phyloP scores from a whole-genome alignment of 345 rosid species.

The Citrus unshiu region DNA sequence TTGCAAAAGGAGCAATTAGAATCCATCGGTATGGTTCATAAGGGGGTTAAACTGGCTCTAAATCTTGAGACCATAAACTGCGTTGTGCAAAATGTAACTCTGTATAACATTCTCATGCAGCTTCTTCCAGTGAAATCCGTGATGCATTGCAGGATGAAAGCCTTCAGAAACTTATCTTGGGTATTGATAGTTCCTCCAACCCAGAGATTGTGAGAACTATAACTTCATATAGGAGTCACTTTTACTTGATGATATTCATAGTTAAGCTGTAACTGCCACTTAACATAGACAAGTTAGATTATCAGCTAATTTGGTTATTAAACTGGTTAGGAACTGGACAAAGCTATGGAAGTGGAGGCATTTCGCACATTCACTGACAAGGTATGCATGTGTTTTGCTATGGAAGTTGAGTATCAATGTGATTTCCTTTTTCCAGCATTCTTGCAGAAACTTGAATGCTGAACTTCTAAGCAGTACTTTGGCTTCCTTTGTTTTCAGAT shows the following conservation, averaged over 20 bases:
- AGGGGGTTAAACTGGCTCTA: neutral
- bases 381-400: slow-evolving; percentile 27
- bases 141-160: slow-evolving; percentile 38
- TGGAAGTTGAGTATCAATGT: neutral
- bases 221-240: neutral
- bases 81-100: neutral
- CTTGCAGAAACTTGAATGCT: neutral
- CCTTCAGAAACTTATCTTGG: slow-evolving; percentile 37
- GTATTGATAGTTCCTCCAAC: slow-evolving; percentile 40
- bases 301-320: slow-evolving; percentile 9
- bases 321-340: slow-evolving; percentile 45
- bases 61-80: neutral
- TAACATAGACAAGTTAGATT: neutral
- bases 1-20: slow-evolving; percentile 39
- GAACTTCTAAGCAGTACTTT: neutral
- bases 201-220: slow-evolving; percentile 40
- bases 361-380: slow-evolving; percentile 46
- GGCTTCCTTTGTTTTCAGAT: slow-evolving; percentile 28
- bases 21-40: slow-evolving; percentile 44
- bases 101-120: slow-evolving; percentile 26
- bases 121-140: slow-evolving; percentile 49
- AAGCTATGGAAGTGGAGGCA: slow-evolving; percentile 50
- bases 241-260: neutral
- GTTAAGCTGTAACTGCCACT: neutral
- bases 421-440: neutral